A percentile compares a stretch with the other conserved stretches of the same genome.
phyloP scores from a whole-genome alignment of 148 eudicot species.

The Rheum nobile region DNA sequence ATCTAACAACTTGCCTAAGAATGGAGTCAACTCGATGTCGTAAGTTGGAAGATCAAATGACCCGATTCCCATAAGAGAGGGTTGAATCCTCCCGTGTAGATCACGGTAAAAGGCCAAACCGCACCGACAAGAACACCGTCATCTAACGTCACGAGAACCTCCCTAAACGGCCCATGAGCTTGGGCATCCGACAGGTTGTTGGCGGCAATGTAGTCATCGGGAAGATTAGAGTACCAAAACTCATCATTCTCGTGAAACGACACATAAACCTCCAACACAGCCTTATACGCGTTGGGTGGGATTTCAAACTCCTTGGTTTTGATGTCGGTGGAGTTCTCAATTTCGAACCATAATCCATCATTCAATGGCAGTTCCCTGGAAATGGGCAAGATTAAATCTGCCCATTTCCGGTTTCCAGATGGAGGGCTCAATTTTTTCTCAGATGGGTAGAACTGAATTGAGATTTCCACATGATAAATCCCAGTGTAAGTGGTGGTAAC shows the following conservation, averaged over 20 bases:
- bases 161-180: conserved; percentile 82
- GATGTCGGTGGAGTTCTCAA: conserved; percentile 39
- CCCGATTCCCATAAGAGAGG: conserved; percentile 87
- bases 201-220: conserved; percentile 47
- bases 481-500: conserved; percentile 69
- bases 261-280: conserved; percentile 80
- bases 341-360: conserved; percentile 90
- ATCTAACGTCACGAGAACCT: conserved; percentile 68
- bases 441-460: conserved; percentile 50
- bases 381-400: conserved; percentile 71
- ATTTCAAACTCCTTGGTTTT: conserved; percentile 33
- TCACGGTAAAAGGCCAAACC: conserved; percentile 81
- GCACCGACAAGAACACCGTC: conserved; percentile 46
- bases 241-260: conserved; percentile 89
- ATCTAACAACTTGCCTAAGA: conserved; percentile 58
- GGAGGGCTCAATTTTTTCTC: not conserved
- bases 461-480: conserved; percentile 65
- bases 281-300: conserved; percentile 66
- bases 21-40: conserved; percentile 81
- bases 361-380: conserved; percentile 61
- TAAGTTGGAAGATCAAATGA: conserved; percentile 81
- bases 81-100: conserved; percentile 79
- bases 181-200: conserved; percentile 38
- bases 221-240: conserved; percentile 64
- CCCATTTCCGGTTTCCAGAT: conserved; percentile 19